Percentiles rank a stretch among this genome's conserved stretches.
These are phyloP conservation scores for Cymbopogon flexuosus DNA, from an alignment of 202 grass and related monocot genomes.

Conservation along the genomic window DNA sequence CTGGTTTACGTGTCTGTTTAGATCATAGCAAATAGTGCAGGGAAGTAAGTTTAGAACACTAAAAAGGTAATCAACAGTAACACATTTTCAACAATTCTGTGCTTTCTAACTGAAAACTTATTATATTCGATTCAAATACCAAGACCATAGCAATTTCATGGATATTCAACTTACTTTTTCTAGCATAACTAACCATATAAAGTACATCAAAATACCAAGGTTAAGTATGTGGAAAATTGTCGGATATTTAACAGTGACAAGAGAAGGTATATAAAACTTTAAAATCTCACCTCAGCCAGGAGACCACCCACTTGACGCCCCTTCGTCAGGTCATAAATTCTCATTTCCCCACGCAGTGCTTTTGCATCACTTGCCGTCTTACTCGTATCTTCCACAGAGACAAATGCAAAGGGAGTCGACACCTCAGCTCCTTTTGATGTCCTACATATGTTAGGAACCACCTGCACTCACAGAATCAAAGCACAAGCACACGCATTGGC, in stretches of 20 bases:
- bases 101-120: not conserved
- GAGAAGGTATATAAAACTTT: not conserved
- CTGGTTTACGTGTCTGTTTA: slow-evolving; percentile 63
- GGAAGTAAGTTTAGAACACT: not conserved
- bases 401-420: slow-evolving; percentile 49
- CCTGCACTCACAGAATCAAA: slow-evolving; percentile 39
- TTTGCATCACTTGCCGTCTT: slow-evolving; percentile 39
- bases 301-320: slow-evolving; percentile 43
- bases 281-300: slow-evolving; percentile 59
- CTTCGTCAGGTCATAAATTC: slow-evolving; percentile 61
- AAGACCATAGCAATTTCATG: not conserved
- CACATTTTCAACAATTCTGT: not conserved
- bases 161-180: not conserved
- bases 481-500: not conserved
- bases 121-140: not conserved
- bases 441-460: slow-evolving; percentile 55
- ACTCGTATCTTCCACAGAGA: slow-evolving; percentile 65
- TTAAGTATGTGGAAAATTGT: not conserved
- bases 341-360: slow-evolving; percentile 47
- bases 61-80: not conserved
- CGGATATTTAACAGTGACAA: not conserved
- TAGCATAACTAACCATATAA: not conserved
- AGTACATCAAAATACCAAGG: not conserved
- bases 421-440: slow-evolving; percentile 36
- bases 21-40: not conserved